phyloP scores from a whole-genome alignment of 179 eudicot genomes.

The Drosera spatulata region DNA sequence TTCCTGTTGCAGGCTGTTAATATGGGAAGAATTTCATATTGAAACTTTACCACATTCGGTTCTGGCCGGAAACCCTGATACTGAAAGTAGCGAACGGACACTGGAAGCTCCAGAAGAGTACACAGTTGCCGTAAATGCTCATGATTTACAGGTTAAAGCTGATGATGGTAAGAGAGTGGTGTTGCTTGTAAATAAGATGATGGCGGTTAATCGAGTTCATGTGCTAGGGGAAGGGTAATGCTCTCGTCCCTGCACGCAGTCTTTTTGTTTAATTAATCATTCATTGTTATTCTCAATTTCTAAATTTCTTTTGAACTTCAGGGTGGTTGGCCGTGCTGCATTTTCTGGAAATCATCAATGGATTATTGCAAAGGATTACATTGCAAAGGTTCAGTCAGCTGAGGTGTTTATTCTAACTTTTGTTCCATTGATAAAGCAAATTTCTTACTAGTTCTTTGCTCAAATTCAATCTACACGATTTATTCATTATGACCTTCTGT shows the following conservation, averaged over 20 bases:
- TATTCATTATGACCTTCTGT: neutral
- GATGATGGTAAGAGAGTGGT: slow-evolving; percentile 41
- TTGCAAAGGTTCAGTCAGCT: slow-evolving; percentile 46
- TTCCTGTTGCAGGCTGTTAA: slow-evolving; percentile 48
- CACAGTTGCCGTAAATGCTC: slow-evolving; percentile 25
- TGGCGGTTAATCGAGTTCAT: slow-evolving; percentile 58
- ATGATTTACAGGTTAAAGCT: slow-evolving; percentile 16
- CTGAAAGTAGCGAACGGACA: slow-evolving; percentile 24
- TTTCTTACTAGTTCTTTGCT: neutral
- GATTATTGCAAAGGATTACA: slow-evolving; percentile 47
- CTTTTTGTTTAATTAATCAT: neutral
- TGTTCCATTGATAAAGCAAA: neutral
- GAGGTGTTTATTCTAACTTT: slow-evolving; percentile 35
- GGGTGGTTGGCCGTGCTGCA: slow-evolving; percentile 86
- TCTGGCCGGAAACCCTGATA: slow-evolving; percentile 16
- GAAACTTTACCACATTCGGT: slow-evolving; percentile 24
- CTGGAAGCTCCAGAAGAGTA: slow-evolving; percentile 20
- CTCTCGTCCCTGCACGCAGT: neutral
- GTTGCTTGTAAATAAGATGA: slow-evolving; percentile 72
- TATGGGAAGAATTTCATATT: slow-evolving; percentile 90
- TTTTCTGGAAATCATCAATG: slow-evolving; percentile 77
- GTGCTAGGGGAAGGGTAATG: slow-evolving; percentile 85
- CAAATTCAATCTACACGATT: neutral
- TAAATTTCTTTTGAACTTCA: slow-evolving; percentile 9
- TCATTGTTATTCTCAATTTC: neutral